These are phyloP conservation scores for Microbotryomycetes sp. DNA, from an alignment of 1,284 basidiomycete genomes.

Conservation along the genomic window DNA sequence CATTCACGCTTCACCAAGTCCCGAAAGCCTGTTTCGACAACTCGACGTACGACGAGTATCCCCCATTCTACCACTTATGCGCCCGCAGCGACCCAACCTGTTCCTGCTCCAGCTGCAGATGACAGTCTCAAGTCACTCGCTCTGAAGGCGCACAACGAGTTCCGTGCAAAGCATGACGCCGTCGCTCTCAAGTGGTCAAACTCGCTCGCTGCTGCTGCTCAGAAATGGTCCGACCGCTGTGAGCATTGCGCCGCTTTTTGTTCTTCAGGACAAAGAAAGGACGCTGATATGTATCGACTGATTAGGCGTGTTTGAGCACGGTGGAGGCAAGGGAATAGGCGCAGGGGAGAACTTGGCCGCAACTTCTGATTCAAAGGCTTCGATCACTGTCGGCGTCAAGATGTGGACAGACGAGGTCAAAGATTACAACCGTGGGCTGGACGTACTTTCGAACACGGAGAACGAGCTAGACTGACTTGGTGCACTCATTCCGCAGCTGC, in stretches of 20 bases:
- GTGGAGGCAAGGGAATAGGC: not conserved
- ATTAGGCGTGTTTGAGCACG: constrained; percentile 11
- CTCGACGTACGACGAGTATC: not conserved
- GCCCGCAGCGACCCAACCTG: not conserved
- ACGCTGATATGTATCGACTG: no score
- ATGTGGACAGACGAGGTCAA: constrained; percentile 6
- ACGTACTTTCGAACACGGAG: not conserved
- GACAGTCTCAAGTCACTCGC: not conserved
- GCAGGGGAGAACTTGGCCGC: constrained; percentile 20
- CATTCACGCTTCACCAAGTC: not conserved
- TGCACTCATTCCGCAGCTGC: not conserved
- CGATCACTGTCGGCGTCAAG: not conserved
- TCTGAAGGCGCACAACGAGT: constrained; percentile 17
- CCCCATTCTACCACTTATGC: not conserved
- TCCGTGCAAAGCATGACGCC: constrained; percentile 12
- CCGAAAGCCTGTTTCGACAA: not conserved
- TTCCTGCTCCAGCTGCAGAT: not conserved
- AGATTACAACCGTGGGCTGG: not conserved
- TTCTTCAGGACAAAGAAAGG: no score
- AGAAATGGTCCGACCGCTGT: constrained; percentile 23
- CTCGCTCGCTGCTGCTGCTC: constrained; percentile 16
- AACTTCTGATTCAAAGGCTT: not conserved
- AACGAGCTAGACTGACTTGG: not conserved
- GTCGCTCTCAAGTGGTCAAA: constrained; percentile 11
- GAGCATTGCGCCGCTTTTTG: not conserved